These are phyloP conservation scores for Starmerella vitae DNA, from an alignment of 805 yeast genomes.

Conservation along the genomic window DNA sequence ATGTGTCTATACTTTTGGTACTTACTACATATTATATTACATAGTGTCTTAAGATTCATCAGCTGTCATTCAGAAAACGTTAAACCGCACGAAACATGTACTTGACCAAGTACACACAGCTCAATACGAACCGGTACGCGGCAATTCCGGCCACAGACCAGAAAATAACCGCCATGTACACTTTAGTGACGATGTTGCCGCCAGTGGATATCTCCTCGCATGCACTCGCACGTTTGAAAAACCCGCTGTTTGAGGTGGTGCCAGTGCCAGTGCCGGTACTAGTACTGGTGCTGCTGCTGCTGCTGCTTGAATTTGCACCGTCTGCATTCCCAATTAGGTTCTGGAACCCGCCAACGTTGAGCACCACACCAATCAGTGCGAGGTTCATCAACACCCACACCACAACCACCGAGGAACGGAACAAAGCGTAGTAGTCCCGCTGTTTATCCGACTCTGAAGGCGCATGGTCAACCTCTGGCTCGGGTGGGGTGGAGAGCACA, in stretches of 20 bases:
- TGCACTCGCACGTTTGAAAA: conserved; percentile 14
- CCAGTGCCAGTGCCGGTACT: conserved; percentile 3
- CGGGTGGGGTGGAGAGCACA: conserved; percentile 32
- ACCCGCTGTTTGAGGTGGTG: conserved; percentile 20
- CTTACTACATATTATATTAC: too few relatives aligned
- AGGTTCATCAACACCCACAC: conserved; percentile 83
- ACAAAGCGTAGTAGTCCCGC: conserved; percentile 76
- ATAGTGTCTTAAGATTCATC: too few relatives aligned
- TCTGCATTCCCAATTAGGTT: conserved; percentile 22
- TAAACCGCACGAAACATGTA: conserved; percentile 22
- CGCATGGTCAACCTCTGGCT: conserved; percentile 26
- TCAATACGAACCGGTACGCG: conserved; percentile 64
- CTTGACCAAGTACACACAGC: conserved; percentile 42
- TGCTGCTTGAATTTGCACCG: conserved; percentile 1
- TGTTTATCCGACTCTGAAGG: conserved; percentile 39
- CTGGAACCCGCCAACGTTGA: conserved; percentile 65
- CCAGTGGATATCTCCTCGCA: conserved; percentile 27
- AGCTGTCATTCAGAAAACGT: background rate
- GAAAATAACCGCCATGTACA: conserved; percentile 68
- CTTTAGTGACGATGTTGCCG: conserved; percentile 22
- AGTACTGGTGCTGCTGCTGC: conserved; percentile 17
- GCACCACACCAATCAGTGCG: conserved; percentile 65
- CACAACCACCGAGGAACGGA: conserved; percentile 78
- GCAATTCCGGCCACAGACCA: conserved; percentile 94
- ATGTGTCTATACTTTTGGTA: too few relatives aligned